Conservation (phyloP, 2,329 filamentous ascomycete genomes). For the Lithohypha guttulata region DNA sequence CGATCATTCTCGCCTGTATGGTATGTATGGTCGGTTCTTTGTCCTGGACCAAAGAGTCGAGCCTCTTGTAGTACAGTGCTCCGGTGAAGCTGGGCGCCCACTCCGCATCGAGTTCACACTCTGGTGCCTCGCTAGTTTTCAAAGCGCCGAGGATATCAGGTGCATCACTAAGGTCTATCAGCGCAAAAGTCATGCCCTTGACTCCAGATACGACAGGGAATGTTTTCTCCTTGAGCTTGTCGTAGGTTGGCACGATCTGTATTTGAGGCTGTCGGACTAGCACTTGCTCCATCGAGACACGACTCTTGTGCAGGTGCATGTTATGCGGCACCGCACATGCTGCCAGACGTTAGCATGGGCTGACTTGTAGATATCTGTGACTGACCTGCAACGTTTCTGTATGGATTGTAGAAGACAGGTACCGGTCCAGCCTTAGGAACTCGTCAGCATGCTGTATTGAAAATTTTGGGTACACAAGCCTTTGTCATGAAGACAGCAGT, state of each 20-base stretch:
- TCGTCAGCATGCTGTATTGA: too few species aligned
- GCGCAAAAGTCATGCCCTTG: constrained; percentile 52
- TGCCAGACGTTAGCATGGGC: constrained; percentile 26
- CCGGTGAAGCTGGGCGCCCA: constrained; percentile 25
- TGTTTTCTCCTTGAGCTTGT: constrained; percentile 23
- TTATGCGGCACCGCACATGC: constrained; percentile 57
- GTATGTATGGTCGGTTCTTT: constrained; percentile 23
- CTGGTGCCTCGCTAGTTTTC: constrained; percentile 21
- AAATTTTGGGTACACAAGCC: too few species aligned
- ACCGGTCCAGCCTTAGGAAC: constrained; percentile 39
- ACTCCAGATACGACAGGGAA: constrained; percentile 53
- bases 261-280: constrained; percentile 23
- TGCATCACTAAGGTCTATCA: constrained; percentile 25
- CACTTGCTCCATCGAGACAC: constrained; percentile 24
- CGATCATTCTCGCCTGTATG: constrained; percentile 26
- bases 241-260: constrained; percentile 20
- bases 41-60: constrained; percentile 19
- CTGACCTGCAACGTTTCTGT: constrained; percentile 24
- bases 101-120: constrained; percentile 23
- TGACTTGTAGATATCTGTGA: not conserved
- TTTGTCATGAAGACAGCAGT: constrained; percentile 25
- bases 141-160: constrained; percentile 21
- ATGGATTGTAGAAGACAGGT: constrained; percentile 30
- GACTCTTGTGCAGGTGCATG: constrained; percentile 47
- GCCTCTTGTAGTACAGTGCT: constrained; percentile 26